phyloP scores from a whole-genome alignment of 1,284 basidiomycete genomes.

The Ganoderma multipileum region DNA sequence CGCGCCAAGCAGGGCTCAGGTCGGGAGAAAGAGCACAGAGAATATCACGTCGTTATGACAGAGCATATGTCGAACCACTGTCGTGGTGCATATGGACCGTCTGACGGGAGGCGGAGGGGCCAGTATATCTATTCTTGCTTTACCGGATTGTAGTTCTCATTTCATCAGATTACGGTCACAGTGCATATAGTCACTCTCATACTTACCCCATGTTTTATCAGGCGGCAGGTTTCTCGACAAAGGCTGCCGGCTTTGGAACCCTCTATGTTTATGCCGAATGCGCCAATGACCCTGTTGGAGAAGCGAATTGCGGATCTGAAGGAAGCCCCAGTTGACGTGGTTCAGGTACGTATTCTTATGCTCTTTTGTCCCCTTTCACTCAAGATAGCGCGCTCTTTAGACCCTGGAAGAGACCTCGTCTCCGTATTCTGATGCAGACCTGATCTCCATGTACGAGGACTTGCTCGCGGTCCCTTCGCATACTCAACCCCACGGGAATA shows the following conservation, averaged over 20 bases:
- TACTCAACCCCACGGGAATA: constrained; percentile 14
- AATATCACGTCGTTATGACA: background rate
- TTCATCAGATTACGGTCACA: background rate
- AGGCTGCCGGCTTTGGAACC: constrained; percentile 5
- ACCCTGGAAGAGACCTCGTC: constrained; percentile 19
- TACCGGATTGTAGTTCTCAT: background rate
- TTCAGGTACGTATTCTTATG: constrained; percentile 24
- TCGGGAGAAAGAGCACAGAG: background rate
- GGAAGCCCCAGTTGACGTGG: constrained; percentile 26
- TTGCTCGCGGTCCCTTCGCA: constrained; percentile 50
- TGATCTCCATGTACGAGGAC: constrained; percentile 59
- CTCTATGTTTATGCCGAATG: constrained; percentile 12
- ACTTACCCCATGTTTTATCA: background rate
- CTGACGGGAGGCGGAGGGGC: background rate
- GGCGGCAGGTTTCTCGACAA: constrained; percentile 15
- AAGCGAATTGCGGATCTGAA: constrained; percentile 32
- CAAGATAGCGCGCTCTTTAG: background rate
- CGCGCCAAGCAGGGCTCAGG: background rate
- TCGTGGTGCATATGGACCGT: background rate
- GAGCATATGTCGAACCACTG: background rate
- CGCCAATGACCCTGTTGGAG: constrained; percentile 30
- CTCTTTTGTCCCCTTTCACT: background rate
- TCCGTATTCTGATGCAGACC: constrained; percentile 56
- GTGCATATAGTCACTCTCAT: background rate
- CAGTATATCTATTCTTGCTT: background rate